Base-by-base conservation (phyloP, 202 grass and related monocot species). In the Tripidium arundinaceum region DNA sequence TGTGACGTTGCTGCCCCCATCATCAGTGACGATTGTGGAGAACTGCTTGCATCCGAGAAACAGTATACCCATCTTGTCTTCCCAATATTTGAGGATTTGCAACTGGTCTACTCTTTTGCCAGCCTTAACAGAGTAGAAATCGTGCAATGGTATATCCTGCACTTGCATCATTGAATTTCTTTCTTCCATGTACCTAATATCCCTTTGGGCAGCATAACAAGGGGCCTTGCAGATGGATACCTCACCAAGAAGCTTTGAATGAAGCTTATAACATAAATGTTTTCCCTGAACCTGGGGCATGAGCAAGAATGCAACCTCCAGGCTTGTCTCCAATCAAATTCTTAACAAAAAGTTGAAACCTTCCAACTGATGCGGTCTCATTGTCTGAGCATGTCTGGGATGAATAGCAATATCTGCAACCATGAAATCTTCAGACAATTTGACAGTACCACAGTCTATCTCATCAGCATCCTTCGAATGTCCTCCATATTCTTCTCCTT, bases 191-290 rank as follows among this genome's bases (percentile, higher is more conserved):
- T 91, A 82, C 88, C 69, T 80, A 99, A 77, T 81, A 96, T 99
- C 19, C 92, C 92, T 85, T 99, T 99, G 21, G 96, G 96, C 68
- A 99, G 87, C 71, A 99, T 84, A 62, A 99, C 78, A 34, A 99
- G 86, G 15, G 96, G 92, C 55, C 90, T 99, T 55, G 87, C 85
- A 69, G 64, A 85, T 21, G 96, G 96, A 61, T 99, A 91, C 88
- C 80, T 99, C 15, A 92, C 96, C 40, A 99, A 58, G 75, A 99
- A 99, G 77, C 96, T 99, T 85, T 99, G 96, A 86, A 96, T 88
- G 87, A 99, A 99, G 58, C 90, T 89, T 83, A 99, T 93, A 58
- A 99, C 96, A 99, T 93, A 79, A 99, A 99, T 26, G 96, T 99
- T 68, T 99, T 99, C 31, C 92, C 96, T n/a, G 96, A 90, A 81